Conservation (phyloP, 371 early-diverging fungal species). For the Mortierella sp. region DNA sequence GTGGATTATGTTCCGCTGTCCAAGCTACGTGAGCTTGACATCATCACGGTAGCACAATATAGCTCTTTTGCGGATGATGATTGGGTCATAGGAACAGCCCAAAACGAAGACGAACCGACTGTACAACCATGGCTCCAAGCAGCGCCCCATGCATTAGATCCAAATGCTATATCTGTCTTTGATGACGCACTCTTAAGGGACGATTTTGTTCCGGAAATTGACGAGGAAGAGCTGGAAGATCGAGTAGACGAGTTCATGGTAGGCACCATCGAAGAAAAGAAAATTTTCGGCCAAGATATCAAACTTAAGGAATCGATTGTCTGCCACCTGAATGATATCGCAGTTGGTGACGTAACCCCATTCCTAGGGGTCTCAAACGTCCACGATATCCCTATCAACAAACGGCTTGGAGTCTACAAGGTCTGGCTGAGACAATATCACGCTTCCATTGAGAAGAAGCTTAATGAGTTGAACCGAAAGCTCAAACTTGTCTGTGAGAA, state of each 20-base stretch:
- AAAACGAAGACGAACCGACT: conserved; percentile 20
- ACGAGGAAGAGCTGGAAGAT: conserved; percentile 65
- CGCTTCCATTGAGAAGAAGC: conserved; percentile 28
- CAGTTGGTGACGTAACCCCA: conserved; percentile 19
- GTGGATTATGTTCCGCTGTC: conserved; percentile 63
- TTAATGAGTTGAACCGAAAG: conserved; percentile 51
- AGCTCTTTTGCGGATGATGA: conserved; percentile 54
- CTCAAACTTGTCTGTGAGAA: conserved; percentile 57
- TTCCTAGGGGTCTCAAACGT: conserved; percentile 54
- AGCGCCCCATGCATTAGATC: conserved; percentile 22
- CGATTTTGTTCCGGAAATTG: conserved; percentile 60
- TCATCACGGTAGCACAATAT: conserved; percentile 55
- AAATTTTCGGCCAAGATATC: conserved; percentile 42
- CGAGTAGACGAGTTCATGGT: conserved; percentile 58
- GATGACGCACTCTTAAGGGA: conserved; percentile 47
- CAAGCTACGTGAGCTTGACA: conserved; percentile 49
- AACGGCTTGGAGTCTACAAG: conserved; percentile 64
- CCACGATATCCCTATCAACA: conserved; percentile 62
- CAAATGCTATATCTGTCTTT: conserved; percentile 20
- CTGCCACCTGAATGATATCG: conserved; percentile 16
- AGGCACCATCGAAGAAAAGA: conserved; percentile 48
- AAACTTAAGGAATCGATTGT: conserved; percentile 53
- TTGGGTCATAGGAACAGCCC: conserved; percentile 45
- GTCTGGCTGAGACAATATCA: conserved; percentile 62
- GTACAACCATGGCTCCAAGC: conserved; percentile 28